phyloP scores from a whole-genome alignment of 352 stramenopile species.

The Phytophthora chlamydospora region DNA sequence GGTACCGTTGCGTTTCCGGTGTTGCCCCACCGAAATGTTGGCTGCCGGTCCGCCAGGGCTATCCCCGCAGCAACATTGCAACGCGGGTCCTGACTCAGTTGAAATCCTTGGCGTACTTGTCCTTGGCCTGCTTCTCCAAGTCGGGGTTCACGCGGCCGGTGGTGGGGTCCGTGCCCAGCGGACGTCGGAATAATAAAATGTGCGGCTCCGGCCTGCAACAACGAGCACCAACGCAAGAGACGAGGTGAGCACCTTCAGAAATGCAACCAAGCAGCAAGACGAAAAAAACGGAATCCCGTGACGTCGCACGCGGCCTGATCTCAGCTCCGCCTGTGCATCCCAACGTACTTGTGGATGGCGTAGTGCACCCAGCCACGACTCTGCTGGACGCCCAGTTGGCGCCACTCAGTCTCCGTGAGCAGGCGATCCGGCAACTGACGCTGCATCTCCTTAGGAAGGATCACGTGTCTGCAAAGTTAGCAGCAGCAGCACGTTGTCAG shows the following conservation, averaged over 20 bases:
- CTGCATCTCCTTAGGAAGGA: slow-evolving; percentile 98
- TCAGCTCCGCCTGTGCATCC: neutral
- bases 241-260: slow-evolving; percentile 8
- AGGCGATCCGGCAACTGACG: slow-evolving; percentile 96
- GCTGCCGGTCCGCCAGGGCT: slow-evolving; percentile 1
- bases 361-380: slow-evolving; percentile 99
- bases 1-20: slow-evolving; percentile 21
- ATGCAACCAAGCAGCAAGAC: slow-evolving; percentile 6
- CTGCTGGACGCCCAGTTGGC: slow-evolving; percentile 97
- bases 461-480: slow-evolving; percentile 89
- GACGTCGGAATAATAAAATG: slow-evolving; percentile 98
- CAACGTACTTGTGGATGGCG: slow-evolving; percentile 96
- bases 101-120: slow-evolving; percentile 94
- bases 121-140: slow-evolving; percentile 95
- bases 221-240: slow-evolving; percentile 18
- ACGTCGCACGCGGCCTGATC: too few species aligned
- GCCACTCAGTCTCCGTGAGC: slow-evolving; percentile 97
- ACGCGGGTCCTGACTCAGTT: slow-evolving; percentile 38
- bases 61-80: neutral
- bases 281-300: neutral
- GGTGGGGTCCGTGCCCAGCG: slow-evolving; percentile 96
- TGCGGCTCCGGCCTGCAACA: slow-evolving; percentile 95
- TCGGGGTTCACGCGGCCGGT: slow-evolving; percentile 94
- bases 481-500: neutral
- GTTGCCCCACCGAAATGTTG: slow-evolving; percentile 18